Base-by-base conservation (phyloP, 192 early-diverging fungal genomes). In the Dimargaris xerosporica region DNA sequence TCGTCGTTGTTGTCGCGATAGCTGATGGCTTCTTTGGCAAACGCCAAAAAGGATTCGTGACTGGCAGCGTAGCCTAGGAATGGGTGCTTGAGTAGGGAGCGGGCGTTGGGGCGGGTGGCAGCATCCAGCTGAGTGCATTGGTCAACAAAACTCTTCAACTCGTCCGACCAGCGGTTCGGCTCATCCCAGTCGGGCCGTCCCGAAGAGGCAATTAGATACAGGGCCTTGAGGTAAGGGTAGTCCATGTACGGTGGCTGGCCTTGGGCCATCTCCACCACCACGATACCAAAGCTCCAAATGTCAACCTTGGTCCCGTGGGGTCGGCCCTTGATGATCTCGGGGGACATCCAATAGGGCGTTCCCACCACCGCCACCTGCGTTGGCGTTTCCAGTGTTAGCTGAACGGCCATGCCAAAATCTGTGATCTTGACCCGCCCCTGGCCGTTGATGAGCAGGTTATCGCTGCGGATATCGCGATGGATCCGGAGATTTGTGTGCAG, bases 341-440 rank as follows among this genome's bases (percentile, higher is more conserved):
- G 76, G 30, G 76, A 71, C 73, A 78, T 70, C 76, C 76, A 78
- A 65, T 74, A 78, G 59, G 74, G 67, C 9, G 76, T 71, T 0
- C 76, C 76, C 48, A 77, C 62, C 62, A 71, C 62, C 26, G 71
- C 50, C 50, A 69, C 72, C 29, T 73, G 69, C 34, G 65, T 71
- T 12, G 71, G 67, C 41, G 47, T 21, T 56, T 73, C 73, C 3
- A 31, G 62, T 5, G 46, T 48, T 6, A 62, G 46, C 26, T 48
- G 62, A 4, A 39, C 73, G 13, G 73, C 76, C 55, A 66, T 72
- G 65, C 71, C 71, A 61, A 78, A 75, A 47, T 78, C 74, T 0
- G 77, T 80, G 66, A 87, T 78, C 69, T 86, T 88, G 44, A 86
- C 82, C 63, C 78, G 73, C 19, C 86, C 86, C 15, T 73, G 66